Percentiles rank a stretch among this genome's conserved stretches.
phyloP scores from a whole-genome alignment of 1,284 basidiomycete genomes.

The Leccinum huronense region DNA sequence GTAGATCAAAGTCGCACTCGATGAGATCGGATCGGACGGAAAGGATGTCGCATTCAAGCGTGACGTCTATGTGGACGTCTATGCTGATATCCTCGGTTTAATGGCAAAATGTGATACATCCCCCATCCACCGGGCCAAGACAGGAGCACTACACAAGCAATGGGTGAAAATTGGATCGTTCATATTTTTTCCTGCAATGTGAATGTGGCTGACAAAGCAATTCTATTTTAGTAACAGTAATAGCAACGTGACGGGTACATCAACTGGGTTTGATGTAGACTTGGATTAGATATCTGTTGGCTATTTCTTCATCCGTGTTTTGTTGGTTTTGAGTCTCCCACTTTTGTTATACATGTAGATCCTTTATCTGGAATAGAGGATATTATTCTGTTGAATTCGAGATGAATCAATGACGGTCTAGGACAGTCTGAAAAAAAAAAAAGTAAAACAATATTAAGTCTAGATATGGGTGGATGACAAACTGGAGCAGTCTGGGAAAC shows the following conservation, averaged over 20 bases:
- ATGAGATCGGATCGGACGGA: neutral
- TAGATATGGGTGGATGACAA: no score
- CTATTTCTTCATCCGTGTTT: neutral
- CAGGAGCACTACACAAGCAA: constrained; percentile 1
- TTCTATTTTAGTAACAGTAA: neutral
- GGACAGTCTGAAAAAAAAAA: neutral
- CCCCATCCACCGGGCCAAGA: constrained; percentile 11
- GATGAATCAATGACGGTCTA: neutral
- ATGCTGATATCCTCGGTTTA: constrained; percentile 6
- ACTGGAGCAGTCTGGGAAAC: neutral
- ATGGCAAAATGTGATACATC: constrained; percentile 12
- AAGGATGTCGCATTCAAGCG: constrained; percentile 12
- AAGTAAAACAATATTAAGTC: no score
- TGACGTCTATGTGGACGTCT: constrained; percentile 8
- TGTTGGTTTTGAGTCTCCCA: no score
- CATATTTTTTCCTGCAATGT: neutral
- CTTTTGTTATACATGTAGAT: neutral
- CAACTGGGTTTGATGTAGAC: neutral
- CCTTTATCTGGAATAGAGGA: neutral
- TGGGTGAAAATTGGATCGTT: neutral
- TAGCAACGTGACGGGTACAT: neutral
- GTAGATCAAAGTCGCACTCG: constrained; percentile 5
- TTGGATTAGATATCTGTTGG: neutral
- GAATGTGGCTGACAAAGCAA: neutral
- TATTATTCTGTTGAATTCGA: neutral